phyloP scores from a whole-genome alignment of 2,329 filamentous ascomycete species.

The Fusarium aywerte region DNA sequence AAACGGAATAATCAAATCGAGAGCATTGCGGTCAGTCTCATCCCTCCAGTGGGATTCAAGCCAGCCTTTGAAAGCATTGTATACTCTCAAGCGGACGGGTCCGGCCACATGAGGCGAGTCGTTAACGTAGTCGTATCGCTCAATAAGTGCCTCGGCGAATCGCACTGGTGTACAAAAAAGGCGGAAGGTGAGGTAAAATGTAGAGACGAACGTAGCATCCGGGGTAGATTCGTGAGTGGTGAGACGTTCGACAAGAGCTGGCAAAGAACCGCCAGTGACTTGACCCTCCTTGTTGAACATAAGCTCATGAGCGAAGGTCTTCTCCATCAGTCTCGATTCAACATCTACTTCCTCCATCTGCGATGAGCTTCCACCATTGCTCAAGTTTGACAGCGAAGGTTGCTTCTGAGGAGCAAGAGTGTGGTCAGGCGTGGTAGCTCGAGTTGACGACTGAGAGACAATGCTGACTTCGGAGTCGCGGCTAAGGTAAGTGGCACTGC shows the following conservation, averaged over 20 bases:
- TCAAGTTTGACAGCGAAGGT: constrained; percentile 75
- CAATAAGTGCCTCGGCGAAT: constrained; percentile 84
- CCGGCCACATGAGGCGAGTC: constrained; percentile 78
- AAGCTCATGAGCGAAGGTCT: constrained; percentile 90
- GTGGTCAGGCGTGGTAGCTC: constrained; percentile 86
- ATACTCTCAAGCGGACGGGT: constrained; percentile 88
- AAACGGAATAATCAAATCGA: constrained; percentile 82
- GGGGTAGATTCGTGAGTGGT: constrained; percentile 94
- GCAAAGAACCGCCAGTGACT: constrained; percentile 90
- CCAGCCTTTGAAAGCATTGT: constrained; percentile 98
- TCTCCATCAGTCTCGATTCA: constrained; percentile 87
- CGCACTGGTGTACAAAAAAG: constrained; percentile 86
- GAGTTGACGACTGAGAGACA: constrained; percentile 83
- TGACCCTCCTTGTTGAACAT: constrained; percentile 95
- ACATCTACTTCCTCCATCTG: constrained; percentile 81
- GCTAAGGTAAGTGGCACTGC: constrained; percentile 80
- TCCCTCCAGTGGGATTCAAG: constrained; percentile 94
- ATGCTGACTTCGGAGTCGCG: constrained; percentile 84
- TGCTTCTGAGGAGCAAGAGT: constrained; percentile 64
- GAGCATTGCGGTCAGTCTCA: constrained; percentile 79
- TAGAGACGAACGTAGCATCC: constrained; percentile 89
- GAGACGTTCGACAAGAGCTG: constrained; percentile 91
- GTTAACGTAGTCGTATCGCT: constrained; percentile 91
- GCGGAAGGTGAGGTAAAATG: constrained; percentile 96
- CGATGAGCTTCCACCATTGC: constrained; percentile 71